phyloP scores from a whole-genome alignment of 305 asterid genomes.

The Solanum hybrid region DNA sequence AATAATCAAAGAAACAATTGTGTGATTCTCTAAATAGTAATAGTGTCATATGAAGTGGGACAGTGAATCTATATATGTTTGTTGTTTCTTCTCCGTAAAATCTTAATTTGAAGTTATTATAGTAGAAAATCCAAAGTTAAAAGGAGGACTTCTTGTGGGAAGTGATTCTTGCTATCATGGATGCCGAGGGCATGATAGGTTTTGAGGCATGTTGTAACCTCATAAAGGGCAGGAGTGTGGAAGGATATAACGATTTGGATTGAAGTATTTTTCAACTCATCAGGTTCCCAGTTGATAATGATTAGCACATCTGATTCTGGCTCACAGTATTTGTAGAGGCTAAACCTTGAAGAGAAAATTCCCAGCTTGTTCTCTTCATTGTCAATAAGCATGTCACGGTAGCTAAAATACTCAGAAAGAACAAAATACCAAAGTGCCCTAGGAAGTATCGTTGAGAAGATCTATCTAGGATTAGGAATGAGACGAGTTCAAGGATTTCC shows the following conservation, averaged over 20 bases:
- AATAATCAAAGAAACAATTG: not conserved
- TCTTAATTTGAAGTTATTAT: not conserved
- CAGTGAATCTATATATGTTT: not conserved
- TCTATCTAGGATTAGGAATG: not conserved
- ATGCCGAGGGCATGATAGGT: not conserved
- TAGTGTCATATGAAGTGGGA: not conserved
- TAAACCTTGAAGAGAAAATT: not conserved
- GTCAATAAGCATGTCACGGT: not conserved
- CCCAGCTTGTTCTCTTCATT: not conserved
- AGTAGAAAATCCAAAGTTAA: not conserved
- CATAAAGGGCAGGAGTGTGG: not conserved
- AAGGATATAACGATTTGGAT: not conserved
- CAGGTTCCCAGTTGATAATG: not conserved
- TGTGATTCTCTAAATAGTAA: not conserved
- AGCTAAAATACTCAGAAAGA: not conserved
- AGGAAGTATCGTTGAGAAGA: not conserved
- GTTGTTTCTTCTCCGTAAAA: not conserved
- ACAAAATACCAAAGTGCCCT: not conserved
- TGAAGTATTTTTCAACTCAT: not conserved
- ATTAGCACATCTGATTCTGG: not conserved
- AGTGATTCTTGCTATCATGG: not conserved
- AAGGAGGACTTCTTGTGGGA: not conserved
- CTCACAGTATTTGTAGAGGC: not conserved
- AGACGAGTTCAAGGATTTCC: not conserved
- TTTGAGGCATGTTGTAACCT: not conserved